Conservation (phyloP, 2,329 filamentous ascomycete genomes). For the Colletotrichum endophyticum region DNA sequence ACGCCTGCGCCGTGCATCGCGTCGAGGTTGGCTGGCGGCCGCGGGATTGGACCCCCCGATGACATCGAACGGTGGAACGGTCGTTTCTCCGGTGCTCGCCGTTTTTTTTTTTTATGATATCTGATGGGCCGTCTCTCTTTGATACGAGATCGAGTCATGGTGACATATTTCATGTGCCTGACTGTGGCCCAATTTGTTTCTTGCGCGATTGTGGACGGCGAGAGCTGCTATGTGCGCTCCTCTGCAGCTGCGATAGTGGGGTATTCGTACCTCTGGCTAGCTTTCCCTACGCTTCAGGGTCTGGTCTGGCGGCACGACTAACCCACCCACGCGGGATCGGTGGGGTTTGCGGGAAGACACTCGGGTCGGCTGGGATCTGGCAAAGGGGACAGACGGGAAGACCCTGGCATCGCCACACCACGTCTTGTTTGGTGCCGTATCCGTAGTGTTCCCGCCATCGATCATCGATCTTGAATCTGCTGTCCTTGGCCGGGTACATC, state of each 20-base stretch:
- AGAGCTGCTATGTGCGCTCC: background rate
- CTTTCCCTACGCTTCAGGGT: conserved; percentile 1
- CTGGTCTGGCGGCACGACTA: conserved; percentile 1
- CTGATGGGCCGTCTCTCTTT: background rate
- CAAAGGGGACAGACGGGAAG: background rate
- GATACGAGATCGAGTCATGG: conserved; percentile 1
- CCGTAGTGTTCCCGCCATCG: background rate
- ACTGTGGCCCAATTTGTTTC: conserved; percentile 2
- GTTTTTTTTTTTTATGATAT: background rate
- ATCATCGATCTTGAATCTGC: conserved; percentile 3
- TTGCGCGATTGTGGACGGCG: background rate
- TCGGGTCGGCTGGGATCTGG: background rate
- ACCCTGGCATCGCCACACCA: background rate
- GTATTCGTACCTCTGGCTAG: background rate
- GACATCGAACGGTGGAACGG: background rate
- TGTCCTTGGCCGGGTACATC: background rate
- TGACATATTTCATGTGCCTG: conserved; percentile 3
- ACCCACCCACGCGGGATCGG: conserved; percentile 12
- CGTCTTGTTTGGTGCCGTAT: background rate
- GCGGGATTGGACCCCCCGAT: background rate
- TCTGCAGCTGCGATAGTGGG: background rate
- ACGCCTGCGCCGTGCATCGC: background rate
- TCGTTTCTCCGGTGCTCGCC: background rate
- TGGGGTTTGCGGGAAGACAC: conserved; percentile 14
- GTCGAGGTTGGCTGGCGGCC: background rate